These are phyloP conservation scores for Psilocybe sp. DNA, from an alignment of 768 basidiomycete species.

Conservation along the genomic window DNA sequence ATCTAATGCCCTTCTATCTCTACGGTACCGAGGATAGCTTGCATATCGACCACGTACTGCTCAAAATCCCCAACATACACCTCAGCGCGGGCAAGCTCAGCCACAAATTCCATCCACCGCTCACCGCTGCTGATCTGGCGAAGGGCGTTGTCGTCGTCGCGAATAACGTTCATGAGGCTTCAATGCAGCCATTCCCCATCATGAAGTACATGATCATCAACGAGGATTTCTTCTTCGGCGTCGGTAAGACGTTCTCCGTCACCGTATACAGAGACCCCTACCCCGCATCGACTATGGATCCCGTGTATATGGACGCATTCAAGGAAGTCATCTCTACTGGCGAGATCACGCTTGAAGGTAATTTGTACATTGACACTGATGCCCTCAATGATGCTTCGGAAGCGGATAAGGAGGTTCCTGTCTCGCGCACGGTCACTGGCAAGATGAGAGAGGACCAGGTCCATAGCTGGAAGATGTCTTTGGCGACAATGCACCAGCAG, in stretches of 20 bases:
- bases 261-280: slow-evolving; percentile 2
- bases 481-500: too few relatives aligned
- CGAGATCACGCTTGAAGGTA: slow-evolving; percentile 7
- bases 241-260: background rate
- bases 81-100: slow-evolving; percentile 17
- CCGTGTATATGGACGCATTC: background rate
- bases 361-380: slow-evolving; percentile 3
- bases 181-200: slow-evolving; percentile 9
- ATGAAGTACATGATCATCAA: slow-evolving; percentile 5
- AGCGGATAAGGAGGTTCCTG: too few relatives aligned
- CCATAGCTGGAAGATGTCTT: too few relatives aligned
- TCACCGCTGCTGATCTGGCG: background rate
- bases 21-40: slow-evolving; percentile 28
- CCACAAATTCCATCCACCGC: slow-evolving; percentile 1
- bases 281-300: background rate
- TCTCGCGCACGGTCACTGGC: too few relatives aligned
- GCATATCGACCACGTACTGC: slow-evolving; percentile 33
- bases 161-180: slow-evolving; percentile 1
- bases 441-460: too few relatives aligned
- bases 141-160: slow-evolving; percentile 5
- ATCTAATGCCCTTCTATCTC: slow-evolving; percentile 37
- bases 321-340: slow-evolving; percentile 4
- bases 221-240: slow-evolving; percentile 5
- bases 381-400: slow-evolving; percentile 4
- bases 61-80: slow-evolving; percentile 13